Base-by-base conservation (phyloP, 2,329 filamentous ascomycete genomes). In the Hypoxylon sp. region DNA sequence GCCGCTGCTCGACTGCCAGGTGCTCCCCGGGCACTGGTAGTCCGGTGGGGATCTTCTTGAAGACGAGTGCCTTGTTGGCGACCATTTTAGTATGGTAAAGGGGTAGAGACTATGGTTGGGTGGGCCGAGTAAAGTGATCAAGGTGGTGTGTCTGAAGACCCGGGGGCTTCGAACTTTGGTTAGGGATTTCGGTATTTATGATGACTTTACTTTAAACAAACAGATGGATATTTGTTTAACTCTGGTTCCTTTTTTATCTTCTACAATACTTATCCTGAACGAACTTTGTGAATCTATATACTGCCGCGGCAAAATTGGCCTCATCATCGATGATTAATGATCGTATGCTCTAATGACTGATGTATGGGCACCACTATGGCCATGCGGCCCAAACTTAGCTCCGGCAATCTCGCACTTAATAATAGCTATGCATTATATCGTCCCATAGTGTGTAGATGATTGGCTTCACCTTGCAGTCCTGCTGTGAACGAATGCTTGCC, bases 11-110 rank as follows among this genome's bases (percentile, higher is more conserved):
- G 70, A 93, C 76, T 39, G 80, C 81, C 65, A 94, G 80, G 78
- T 94, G 82, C 78, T 92, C 80, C 56, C 91, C 91, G 13, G 86
- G 78, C 24, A 89, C 85, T 33, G 91, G 91, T 78, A 85, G 85
- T 65, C 86, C 89, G 47, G 81, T 78, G 29, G 91, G 91, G 66
- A 88, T 76, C 68, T 87, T 80, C 77, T 88, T 90, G 84, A 90
- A 93, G 78, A 92, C 83, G 72, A 93, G 79, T 52, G 83, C 86
- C 83, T 92, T 92, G 85, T 92, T 93, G 71, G 87, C 85, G 71
- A 81, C 78, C 80, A 82, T 83, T 48, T 53, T 90, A n/a, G 22
- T 44, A 17, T 19, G 14, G 37, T 44, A 19, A 31, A 44, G 6
- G 39, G 39, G 39, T 19, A 44, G 24, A 31, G 19, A 11, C 31